Percentiles rank a stretch among this genome's conserved stretches.
Conservation (phyloP, 164 flowering plant genomes). For the Vitis vinifera region ASM3070453v1 NC_081814.1:12198501-12199000, state of each 20-base stretch:
- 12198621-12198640: slow-evolving; percentile 46
- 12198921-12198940: no score
- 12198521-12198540: slow-evolving; percentile 42
- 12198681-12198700: slow-evolving; percentile 37
- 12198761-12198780: slow-evolving; percentile 40
- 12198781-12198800: slow-evolving; percentile 35
- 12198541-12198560: slow-evolving; percentile 47
- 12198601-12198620: slow-evolving; percentile 29
- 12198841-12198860: neutral
- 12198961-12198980: no score
- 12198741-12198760: slow-evolving; percentile 30
- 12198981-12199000: no score
- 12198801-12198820: slow-evolving; percentile 14
- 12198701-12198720: slow-evolving; percentile 36
- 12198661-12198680: slow-evolving; percentile 32
- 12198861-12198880: neutral
- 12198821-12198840: neutral
- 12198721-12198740: slow-evolving; percentile 36
- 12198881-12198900: no score
- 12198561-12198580: slow-evolving; percentile 33
- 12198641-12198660: slow-evolving; percentile 45
- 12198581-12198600: slow-evolving; percentile 32
- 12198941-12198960: no score
- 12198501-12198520: slow-evolving; percentile 38
- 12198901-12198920: no score